These are phyloP conservation scores for Globisporangium radiosum DNA, from an alignment of 352 stramenopile genomes.

Conservation along the genomic window DNA sequence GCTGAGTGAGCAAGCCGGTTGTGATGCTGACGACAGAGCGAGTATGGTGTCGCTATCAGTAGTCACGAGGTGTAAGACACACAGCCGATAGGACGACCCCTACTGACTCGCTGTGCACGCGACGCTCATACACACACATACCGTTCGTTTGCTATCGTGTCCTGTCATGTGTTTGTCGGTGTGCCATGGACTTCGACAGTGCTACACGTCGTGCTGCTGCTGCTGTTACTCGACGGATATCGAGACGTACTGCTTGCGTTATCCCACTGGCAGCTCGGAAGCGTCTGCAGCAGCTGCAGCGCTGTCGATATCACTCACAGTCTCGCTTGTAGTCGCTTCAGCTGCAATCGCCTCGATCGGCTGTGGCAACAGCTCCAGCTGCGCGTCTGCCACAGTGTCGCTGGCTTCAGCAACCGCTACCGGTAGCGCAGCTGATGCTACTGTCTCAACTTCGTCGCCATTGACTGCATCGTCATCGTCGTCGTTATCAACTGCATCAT, in stretches of 20 bases:
- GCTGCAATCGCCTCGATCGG: background rate
- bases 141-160: no score
- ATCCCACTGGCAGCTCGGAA: background rate
- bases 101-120: no score
- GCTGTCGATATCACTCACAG: background rate
- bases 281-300: background rate
- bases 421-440: background rate
- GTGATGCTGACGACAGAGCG: background rate
- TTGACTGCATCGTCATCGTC: background rate
- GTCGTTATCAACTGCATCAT: background rate
- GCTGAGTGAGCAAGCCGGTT: conserved; percentile 17
- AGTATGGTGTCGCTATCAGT: background rate
- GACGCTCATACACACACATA: no score
- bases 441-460: background rate
- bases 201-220: background rate
- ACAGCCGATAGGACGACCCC: no score
- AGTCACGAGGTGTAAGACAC: no score
- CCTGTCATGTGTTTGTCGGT: no score
- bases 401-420: background rate
- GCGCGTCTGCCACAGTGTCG: no score
- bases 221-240: background rate
- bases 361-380: background rate
- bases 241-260: background rate
- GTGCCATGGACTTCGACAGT: no score
- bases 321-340: background rate